Evolutionary conservation across 1,284 basidiomycete species (phyloP).

Genomic region (Megacollybia platyphylla): DNA sequence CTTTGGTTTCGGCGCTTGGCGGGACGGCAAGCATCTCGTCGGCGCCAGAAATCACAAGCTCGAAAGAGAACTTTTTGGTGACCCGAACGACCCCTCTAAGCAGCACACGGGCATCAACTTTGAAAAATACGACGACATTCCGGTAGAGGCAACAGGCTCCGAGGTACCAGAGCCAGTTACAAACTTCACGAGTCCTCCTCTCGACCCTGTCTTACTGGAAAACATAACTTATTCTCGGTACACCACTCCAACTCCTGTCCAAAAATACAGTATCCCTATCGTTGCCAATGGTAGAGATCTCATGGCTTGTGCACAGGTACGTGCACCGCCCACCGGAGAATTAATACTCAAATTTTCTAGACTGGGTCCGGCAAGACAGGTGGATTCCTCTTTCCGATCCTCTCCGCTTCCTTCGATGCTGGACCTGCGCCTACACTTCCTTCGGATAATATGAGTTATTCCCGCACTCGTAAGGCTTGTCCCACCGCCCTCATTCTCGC

Average conservation of each 20-base stretch:
- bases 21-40: conserved; percentile 76
- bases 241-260: conserved; percentile 92
- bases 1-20: conserved; percentile 77
- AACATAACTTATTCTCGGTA: conserved; percentile 93
- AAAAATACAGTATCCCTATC: conserved; percentile 99
- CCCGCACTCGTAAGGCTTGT: conserved; percentile 79
- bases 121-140: conserved; percentile 99
- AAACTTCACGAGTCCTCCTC: conserved; percentile 80
- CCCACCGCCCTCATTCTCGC: conserved; percentile 95
- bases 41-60: conserved; percentile 76
- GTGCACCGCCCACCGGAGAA: conserved; percentile 12
- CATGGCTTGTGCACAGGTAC: conserved; percentile 96
- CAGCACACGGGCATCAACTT: conserved; percentile 99
- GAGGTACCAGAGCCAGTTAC: conserved; percentile 90
- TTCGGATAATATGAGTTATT: conserved; percentile 41
- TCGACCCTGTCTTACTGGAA: conserved; percentile 89
- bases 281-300: conserved; percentile 86
- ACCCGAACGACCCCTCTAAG: conserved; percentile 70
- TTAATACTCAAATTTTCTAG: conserved; percentile 22
- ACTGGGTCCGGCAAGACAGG: conserved; percentile 99
- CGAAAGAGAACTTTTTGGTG: conserved; percentile 95
- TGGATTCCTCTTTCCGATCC: conserved; percentile 98
- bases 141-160: conserved; percentile 94
- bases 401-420: conserved; percentile 83
- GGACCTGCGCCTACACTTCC: conserved; percentile 69